Conservation (phyloP, 345 rosid species). For the Brassica juncea region DNA sequence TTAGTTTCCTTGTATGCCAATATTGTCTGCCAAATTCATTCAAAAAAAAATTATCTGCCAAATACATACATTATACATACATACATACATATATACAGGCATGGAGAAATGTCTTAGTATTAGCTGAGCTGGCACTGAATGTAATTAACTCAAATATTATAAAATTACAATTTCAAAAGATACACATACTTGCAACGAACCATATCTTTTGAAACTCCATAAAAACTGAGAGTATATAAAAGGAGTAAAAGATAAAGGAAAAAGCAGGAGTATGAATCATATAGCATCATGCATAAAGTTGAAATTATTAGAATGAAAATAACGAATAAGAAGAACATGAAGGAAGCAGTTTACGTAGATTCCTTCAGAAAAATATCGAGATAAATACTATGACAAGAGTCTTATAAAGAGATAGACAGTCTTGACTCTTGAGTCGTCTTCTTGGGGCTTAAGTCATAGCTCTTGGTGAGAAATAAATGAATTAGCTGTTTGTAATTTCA, state of each 20-base stretch:
- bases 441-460: constrained; percentile 37
- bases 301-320: constrained; percentile 10
- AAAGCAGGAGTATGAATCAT: neutral
- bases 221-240: neutral
- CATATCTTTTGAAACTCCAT: constrained; percentile 15
- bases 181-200: neutral
- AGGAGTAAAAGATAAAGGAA: neutral
- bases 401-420: constrained; percentile 18
- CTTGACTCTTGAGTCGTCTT: constrained; percentile 21
- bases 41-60: neutral
- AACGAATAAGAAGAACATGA: constrained; percentile 13
- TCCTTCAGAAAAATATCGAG: constrained; percentile 17
- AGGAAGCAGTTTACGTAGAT: constrained; percentile 4
- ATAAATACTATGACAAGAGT: constrained; percentile 26
- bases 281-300: neutral
- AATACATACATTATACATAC: too few species aligned
- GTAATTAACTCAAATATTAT: neutral
- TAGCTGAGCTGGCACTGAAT: neutral
- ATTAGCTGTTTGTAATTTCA: constrained; percentile 29
- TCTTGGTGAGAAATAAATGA: constrained; percentile 36
- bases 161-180: neutral
- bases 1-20: neutral
- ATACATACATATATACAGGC: neutral
- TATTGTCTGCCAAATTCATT: neutral
- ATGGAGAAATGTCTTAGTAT: neutral